These are phyloP conservation scores for Monosporascus sp. DNA, from an alignment of 2,329 filamentous ascomycete genomes.

Conservation along the genomic window DNA sequence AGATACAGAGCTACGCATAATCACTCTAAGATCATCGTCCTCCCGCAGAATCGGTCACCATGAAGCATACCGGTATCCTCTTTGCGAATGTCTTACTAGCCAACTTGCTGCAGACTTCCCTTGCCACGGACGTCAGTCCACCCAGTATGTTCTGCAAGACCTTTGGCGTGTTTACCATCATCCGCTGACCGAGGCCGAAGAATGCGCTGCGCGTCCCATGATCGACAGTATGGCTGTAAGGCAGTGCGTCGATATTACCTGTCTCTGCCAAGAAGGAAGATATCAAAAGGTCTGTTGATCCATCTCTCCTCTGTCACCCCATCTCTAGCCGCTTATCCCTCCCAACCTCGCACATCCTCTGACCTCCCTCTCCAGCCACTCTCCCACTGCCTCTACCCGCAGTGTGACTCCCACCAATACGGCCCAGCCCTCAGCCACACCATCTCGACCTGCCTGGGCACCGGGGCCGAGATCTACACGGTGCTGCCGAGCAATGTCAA, in stretches of 20 bases:
- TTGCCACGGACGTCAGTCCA: slow-evolving; percentile 3
- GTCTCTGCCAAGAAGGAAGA: slow-evolving; percentile 23
- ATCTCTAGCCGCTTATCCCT: background rate
- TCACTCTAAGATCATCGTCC: background rate
- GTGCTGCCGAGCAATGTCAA: slow-evolving; percentile 15
- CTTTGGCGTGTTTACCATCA: background rate
- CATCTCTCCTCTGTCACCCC: background rate
- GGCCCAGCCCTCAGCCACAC: slow-evolving; percentile 22
- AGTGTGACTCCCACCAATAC: slow-evolving; percentile 24
- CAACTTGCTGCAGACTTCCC: slow-evolving; percentile 13
- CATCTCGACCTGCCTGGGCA: slow-evolving; percentile 21
- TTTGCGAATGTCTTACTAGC: slow-evolving; percentile 11
- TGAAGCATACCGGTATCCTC: slow-evolving; percentile 14
- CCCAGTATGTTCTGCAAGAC: background rate
- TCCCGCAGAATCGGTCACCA: slow-evolving; percentile 1
- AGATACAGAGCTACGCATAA: slow-evolving; percentile 9
- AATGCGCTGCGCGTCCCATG: slow-evolving; percentile 24
- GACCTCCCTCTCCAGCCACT: slow-evolving; percentile 14
- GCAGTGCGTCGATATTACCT: slow-evolving; percentile 23
- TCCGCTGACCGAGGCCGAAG: slow-evolving; percentile 11
- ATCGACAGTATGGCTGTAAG: slow-evolving; percentile 27
- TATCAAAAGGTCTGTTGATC: slow-evolving; percentile 19
- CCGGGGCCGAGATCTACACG: slow-evolving; percentile 26
- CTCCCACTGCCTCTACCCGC: slow-evolving; percentile 28
- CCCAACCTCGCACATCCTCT: background rate